Evolutionary conservation across 345 rosid species (phyloP).

Genomic region (Populus euphratica): DNA sequence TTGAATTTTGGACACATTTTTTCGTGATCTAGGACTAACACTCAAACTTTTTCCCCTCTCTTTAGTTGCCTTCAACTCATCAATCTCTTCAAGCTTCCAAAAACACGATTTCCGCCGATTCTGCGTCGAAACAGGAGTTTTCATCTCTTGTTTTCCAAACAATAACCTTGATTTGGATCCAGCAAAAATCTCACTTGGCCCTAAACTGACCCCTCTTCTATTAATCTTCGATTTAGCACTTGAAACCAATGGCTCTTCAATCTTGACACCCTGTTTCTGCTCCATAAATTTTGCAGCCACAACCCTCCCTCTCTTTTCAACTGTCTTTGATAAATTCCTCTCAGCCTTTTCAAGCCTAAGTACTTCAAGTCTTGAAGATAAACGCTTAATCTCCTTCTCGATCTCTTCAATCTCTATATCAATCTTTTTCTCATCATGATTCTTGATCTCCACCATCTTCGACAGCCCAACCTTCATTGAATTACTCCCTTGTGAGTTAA

Average conservation of each 20-base stretch:
- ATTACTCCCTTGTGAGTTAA: conserved; percentile 24
- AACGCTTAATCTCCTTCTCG: conserved; percentile 64
- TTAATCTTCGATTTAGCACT: conserved; percentile 39
- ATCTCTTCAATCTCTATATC: conserved; percentile 78
- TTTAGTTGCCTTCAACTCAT: conserved; percentile 61
- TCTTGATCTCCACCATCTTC: conserved; percentile 21
- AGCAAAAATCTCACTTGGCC: conserved; percentile 75
- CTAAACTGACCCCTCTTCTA: conserved; percentile 79
- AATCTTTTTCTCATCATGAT: conserved; percentile 42
- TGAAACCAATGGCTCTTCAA: conserved; percentile 42
- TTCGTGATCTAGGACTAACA: conserved; percentile 69
- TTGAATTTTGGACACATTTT: conserved; percentile 40
- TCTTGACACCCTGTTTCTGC: conserved; percentile 44
- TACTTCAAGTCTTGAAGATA: conserved; percentile 64
- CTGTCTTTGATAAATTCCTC: conserved; percentile 37
- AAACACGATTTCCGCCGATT: conserved; percentile 84
- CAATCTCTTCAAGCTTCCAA: conserved; percentile 75
- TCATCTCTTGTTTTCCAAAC: conserved; percentile 36
- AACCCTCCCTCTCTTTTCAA: conserved; percentile 51
- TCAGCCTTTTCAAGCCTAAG: conserved; percentile 73
- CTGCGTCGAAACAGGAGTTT: conserved; percentile 62
- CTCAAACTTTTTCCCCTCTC: conserved; percentile 71
- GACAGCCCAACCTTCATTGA: conserved; percentile 24
- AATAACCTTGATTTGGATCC: conserved; percentile 38
- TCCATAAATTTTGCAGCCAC: conserved; percentile 84